Base-by-base conservation (phyloP, 371 early-diverging fungal species). In the Zychaea mexicana region DNA sequence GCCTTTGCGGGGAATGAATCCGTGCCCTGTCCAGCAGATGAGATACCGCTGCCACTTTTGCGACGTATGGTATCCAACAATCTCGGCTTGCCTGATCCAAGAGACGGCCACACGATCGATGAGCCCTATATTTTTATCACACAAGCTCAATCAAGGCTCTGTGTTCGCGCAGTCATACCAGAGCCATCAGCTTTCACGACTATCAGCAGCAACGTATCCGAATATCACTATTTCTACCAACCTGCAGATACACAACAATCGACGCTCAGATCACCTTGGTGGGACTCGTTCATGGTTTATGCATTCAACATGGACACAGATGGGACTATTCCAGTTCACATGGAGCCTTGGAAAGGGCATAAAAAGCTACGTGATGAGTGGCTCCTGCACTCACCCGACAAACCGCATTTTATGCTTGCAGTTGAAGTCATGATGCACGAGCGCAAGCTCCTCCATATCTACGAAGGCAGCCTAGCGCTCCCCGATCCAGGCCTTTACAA, bases 401-500 rank as follows among this genome's bases (percentile, higher is more conserved):
- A 65, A 24, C 78, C 78, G 10, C 70, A 64, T 27, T 77, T 72
- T 70, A 54, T 57, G 10, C 58, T 56, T 10, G 52, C 66, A 4
- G 33, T 68, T 12, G 67, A 70, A 26, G 68, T 66, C 3, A 49
- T 47, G 12, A 47, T 73, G 32, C 65, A 65, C 45, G 76, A 78
- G 46, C 65, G 79, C 22, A 56, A 62, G 13, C 46, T 55, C 13
- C 57, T 69, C 13, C 86, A 83, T 68, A 46, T 85, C 2, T 85
- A 85, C 59, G 82, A 84, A 57, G 78, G 77, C 8, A 71, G 75
- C 15, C 54, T 83, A 17, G 52, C 39, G 4, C 21, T 84, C 31
- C 61, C 68, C 0, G 79, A 83, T 42, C 65, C 53, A 21, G 84
- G 83, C 6, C 31, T 45, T 10, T 85, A 74, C 58, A 7, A 49